Base-by-base conservation (phyloP, 371 early-diverging fungal genomes). In the Mortierella sp. region DNA sequence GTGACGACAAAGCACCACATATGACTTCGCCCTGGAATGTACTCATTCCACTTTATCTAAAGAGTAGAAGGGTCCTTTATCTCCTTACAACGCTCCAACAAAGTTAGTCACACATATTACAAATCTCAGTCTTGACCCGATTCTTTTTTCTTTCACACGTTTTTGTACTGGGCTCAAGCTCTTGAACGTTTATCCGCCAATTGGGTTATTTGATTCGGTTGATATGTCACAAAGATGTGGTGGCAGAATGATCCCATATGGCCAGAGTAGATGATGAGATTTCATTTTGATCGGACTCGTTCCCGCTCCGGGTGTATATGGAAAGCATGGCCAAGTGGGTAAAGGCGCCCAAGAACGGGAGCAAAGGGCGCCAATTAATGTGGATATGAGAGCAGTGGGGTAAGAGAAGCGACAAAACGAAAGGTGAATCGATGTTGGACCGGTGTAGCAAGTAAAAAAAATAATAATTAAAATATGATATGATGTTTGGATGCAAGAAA, bases 401-500 rank as follows among this genome's bases (percentile, higher is more conserved):
- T 6, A 55, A 55, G 14, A 9, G 2, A 12, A 6, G 28, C 3
- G 16, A 52, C 16, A 52, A 43, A 8, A 2, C 2, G 3, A 24
- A 16, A 52, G 20, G 52, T 14, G 18, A n/a, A 18, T 52, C 9
- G 8, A n/a, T 20, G 55, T 55, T 8, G 9, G 10, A 55, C 12
- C 6, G 26, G 28, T 26, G 18, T 5, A 28, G 14, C 10, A 14
- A 26, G 18, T 10, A 9, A 28, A 26, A 10, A 26, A 55, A 35
- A 60, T 3, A 22, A 28, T 9, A 16, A 20, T 35, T 14, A 18
- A 32, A 59, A 59, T n/a, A n/a, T n/a, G n/a, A n/a, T n/a, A 59
- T 59, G 59, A 37, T 59, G 59, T 35, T 24, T 26, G n/a, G 59
- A 22, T 18, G 20, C 18, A 35, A 10, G 14, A 45, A 68, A 68